These are phyloP conservation scores for Polysphondylium violaceum DNA, from an alignment of 78 protist species.

Conservation along the genomic window DNA sequence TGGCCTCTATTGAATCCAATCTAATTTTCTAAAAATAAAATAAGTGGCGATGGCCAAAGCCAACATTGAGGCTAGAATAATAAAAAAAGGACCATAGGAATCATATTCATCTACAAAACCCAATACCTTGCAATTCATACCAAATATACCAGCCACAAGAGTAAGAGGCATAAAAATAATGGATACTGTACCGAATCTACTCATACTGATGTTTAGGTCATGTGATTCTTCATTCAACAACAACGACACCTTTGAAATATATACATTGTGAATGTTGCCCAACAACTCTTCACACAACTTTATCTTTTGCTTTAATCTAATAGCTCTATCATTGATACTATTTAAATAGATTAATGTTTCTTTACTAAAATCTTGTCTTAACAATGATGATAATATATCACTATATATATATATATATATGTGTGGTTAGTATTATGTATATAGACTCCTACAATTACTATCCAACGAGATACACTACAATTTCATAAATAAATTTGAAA, in stretches of 20 bases:
- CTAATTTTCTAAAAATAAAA: background rate
- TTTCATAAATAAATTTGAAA: constrained; percentile 55
- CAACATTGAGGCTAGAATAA: background rate
- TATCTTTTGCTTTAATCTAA: constrained; percentile 46
- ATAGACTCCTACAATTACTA: background rate
- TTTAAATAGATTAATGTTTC: constrained; percentile 27
- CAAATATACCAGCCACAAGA: constrained; percentile 25
- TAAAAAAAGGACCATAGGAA: background rate
- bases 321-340: constrained; percentile 32
- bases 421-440: background rate
- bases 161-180: constrained; percentile 16
- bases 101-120: too few relatives aligned
- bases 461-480: too few relatives aligned
- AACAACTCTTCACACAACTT: constrained; percentile 59
- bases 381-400: constrained; percentile 43
- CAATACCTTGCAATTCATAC: too few relatives aligned
- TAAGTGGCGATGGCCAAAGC: background rate
- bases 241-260: constrained; percentile 40
- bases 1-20: too few relatives aligned
- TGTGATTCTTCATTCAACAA: constrained; percentile 66
- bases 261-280: constrained; percentile 11
- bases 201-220: constrained; percentile 34
- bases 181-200: constrained; percentile 15
- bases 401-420: constrained; percentile 1
- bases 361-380: constrained; percentile 2